These are phyloP conservation scores for Haplosporangium sp. DNA, from an alignment of 371 early-diverging fungal genomes.

Conservation along the genomic window DNA sequence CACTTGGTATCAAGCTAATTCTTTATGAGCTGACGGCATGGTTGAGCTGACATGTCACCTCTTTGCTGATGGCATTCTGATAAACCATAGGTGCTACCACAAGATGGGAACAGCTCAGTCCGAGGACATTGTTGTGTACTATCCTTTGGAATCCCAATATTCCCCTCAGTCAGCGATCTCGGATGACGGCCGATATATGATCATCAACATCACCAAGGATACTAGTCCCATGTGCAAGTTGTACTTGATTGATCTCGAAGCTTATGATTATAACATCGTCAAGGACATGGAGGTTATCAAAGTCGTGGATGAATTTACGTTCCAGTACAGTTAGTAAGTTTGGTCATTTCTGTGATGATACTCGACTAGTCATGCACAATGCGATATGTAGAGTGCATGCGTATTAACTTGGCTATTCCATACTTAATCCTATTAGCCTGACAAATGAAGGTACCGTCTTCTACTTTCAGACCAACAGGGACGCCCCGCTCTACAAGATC, in stretches of 20 bases:
- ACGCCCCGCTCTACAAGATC: constrained; percentile 69
- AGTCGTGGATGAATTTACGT: constrained; percentile 64
- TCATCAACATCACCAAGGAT: constrained; percentile 56
- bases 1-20: too few species aligned
- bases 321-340: constrained; percentile 59
- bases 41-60: too few species aligned
- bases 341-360: neutral
- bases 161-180: constrained; percentile 51
- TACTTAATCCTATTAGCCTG: constrained; percentile 32
- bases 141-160: constrained; percentile 60
- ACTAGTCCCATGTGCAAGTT: constrained; percentile 66
- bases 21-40: too few species aligned
- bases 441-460: constrained; percentile 69
- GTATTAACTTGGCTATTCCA: neutral
- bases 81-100: constrained; percentile 14
- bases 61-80: neutral
- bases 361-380: neutral
- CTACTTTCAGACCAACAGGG: constrained; percentile 68
- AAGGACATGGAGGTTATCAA: constrained; percentile 37
- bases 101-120: constrained; percentile 64
- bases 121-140: constrained; percentile 61
- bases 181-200: constrained; percentile 67
- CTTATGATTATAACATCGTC: constrained; percentile 10
- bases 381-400: neutral
- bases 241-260: constrained; percentile 60